Conservation (phyloP, 495 filamentous ascomycete species). For the Hypoxylon perforatum region DNA sequence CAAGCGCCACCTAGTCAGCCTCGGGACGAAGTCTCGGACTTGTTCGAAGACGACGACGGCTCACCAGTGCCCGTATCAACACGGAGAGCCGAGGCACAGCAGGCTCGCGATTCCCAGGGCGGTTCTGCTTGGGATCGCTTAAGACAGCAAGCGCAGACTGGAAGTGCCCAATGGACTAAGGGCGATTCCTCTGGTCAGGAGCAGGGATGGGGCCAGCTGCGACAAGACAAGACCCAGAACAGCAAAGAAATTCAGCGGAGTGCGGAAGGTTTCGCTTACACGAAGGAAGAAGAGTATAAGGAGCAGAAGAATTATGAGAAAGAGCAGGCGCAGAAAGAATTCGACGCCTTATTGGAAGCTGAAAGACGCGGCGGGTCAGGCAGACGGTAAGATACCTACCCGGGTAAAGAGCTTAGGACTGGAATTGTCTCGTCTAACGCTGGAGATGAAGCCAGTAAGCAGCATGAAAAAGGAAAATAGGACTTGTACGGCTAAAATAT, state of each 20-base stretch:
- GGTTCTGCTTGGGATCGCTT: slow-evolving; percentile 55
- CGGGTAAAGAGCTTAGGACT: background rate
- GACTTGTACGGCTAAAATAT: too few species aligned
- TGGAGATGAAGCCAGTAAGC: background rate
- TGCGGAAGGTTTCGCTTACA: slow-evolving; percentile 50
- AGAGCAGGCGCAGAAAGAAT: slow-evolving; percentile 58
- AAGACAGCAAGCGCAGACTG: slow-evolving; percentile 45
- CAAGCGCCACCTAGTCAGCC: slow-evolving; percentile 4
- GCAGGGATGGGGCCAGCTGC: slow-evolving; percentile 36
- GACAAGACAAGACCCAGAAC: slow-evolving; percentile 39
- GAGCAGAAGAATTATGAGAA: slow-evolving; percentile 49
- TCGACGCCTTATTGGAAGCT: slow-evolving; percentile 53
- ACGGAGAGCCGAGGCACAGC: slow-evolving; percentile 22
- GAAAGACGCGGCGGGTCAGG: slow-evolving; percentile 43
- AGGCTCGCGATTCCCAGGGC: slow-evolving; percentile 4
- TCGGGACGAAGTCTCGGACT: slow-evolving; percentile 44
- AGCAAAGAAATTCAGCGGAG: slow-evolving; percentile 20
- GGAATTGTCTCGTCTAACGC: background rate
- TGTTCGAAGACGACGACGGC: slow-evolving; percentile 52
- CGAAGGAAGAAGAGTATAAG: slow-evolving; percentile 45
- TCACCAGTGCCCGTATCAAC: slow-evolving; percentile 50
- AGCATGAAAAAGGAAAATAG: too few species aligned
- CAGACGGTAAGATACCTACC: slow-evolving; percentile 7
- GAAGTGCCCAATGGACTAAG: slow-evolving; percentile 27
- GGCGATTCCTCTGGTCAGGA: slow-evolving; percentile 47